These are phyloP conservation scores for Russula brevipes DNA, from an alignment of 768 basidiomycete genomes.

Conservation along the genomic window DNA sequence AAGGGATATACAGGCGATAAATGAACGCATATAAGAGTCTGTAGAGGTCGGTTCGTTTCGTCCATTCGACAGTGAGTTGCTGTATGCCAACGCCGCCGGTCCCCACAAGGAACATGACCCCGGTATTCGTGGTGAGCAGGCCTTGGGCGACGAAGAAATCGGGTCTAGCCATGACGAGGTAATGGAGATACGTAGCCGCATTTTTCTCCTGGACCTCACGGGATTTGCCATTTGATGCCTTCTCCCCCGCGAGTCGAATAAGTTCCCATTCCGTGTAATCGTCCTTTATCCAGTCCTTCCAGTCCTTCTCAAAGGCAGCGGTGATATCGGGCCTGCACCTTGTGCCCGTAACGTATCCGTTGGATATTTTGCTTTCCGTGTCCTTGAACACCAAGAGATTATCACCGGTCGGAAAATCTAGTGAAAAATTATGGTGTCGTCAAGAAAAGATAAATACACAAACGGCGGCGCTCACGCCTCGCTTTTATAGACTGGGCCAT, in stretches of 20 bases:
- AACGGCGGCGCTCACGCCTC: background rate
- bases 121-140: background rate
- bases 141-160: conserved; percentile 1
- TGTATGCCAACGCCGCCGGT: background rate
- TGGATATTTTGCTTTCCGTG: background rate
- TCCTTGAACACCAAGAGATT: background rate
- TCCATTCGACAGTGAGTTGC: background rate
- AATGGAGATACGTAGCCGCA: background rate
- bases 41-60: background rate
- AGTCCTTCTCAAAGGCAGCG: background rate
- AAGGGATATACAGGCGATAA: background rate
- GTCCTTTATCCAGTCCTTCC: background rate
- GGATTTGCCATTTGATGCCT: background rate
- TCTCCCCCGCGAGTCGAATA: background rate
- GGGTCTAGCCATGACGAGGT: conserved; percentile 4
- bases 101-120: no score
- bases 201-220: background rate
- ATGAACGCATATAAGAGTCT: background rate
- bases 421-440: background rate
- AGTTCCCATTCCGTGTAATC: background rate
- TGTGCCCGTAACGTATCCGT: background rate
- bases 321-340: conserved; percentile 3
- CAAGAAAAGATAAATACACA: background rate
- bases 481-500: no score
- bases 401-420: background rate